Conservation (phyloP, 257 asterid species). For the Solanum chiquidenum region DNA sequence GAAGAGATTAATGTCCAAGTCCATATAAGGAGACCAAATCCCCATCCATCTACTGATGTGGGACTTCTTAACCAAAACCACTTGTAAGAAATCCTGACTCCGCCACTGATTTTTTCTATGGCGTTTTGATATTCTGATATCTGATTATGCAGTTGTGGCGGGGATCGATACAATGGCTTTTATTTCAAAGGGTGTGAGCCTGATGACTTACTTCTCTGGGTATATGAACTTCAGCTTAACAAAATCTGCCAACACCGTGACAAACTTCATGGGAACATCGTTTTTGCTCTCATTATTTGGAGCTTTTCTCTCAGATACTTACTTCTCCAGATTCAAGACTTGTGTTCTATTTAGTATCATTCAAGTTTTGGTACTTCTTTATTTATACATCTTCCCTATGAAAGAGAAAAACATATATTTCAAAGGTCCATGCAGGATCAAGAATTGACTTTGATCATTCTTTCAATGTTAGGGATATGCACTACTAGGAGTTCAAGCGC, state of each 20-base stretch:
- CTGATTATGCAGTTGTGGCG: constrained; percentile 24
- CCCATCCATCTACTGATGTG: not conserved
- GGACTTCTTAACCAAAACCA: not conserved
- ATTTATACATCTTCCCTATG: not conserved
- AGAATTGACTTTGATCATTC: not conserved
- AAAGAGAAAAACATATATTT: not conserved
- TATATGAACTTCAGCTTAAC: constrained; percentile 54
- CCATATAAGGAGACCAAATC: not conserved
- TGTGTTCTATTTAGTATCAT: constrained; percentile 33
- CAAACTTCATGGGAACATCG: constrained; percentile 58
- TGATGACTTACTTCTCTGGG: constrained; percentile 51
- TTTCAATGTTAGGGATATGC: constrained; percentile 41
- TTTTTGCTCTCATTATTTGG: constrained; percentile 51
- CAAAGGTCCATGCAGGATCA: not conserved
- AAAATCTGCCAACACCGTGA: constrained; percentile 48
- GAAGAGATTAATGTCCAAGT: not conserved
- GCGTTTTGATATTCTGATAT: not conserved
- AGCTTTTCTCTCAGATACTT: constrained; percentile 58
- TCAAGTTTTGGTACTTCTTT: constrained; percentile 31
- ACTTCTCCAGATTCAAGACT: constrained; percentile 42
- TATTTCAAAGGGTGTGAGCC: constrained; percentile 50
- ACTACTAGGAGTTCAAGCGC: constrained; percentile 64
- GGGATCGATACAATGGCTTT: constrained; percentile 57
- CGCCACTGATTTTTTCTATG: not conserved
- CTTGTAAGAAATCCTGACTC: not conserved